Base-by-base conservation (phyloP, 2,329 filamentous ascomycete genomes). In the Sporothrix euskadiensis region DNA sequence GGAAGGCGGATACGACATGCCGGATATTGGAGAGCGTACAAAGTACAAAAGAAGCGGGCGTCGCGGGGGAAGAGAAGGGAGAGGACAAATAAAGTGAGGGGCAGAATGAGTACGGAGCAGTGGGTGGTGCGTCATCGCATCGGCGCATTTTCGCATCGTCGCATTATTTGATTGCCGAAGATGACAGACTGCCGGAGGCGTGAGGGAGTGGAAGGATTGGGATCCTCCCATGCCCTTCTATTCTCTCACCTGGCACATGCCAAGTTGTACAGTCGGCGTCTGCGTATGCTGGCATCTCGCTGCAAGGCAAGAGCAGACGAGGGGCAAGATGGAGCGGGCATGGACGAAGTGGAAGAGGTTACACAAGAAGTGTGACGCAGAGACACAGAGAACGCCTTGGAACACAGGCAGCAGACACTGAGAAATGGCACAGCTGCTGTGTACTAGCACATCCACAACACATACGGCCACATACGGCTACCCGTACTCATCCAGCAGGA, bases 41-140 rank as follows among this genome's bases (percentile, higher is more conserved):
- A 47, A n/a, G 56, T 32, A 63, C 56, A 71, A 47, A n/a, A 65
- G 30, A 56, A 44, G 52, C 52, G 22, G 49, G 16, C 14, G 26
- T 30, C 2, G 3, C 3, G 6, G 16, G 6, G 5, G 12, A 16
- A 52, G 22, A 30, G n/a, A 26, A 7, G 8, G 3, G 16, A 26
- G 22, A 26, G 52, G 26, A 61, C 3, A 9, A 30, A 61, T 14
- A 63, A 54, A 41, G 30, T 0, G 22, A 54, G 26, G 26, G 16
- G 8, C 52, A 22, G 8, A 56, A 41, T 19, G n/a, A 32, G 22
- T 5, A 26, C 3, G 10, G n/a, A 32, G 26, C 26, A 26, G 1
- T 26, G 26, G 26, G 26, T n/a, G 30, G 41, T 63, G 69, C 69
- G 69, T 71, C 72, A 73, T 71, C 41, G 63, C 26, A 68, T 68